phyloP scores from a whole-genome alignment of 2,329 filamentous ascomycete species.

The Teratosphaeria zuluensis region DNA sequence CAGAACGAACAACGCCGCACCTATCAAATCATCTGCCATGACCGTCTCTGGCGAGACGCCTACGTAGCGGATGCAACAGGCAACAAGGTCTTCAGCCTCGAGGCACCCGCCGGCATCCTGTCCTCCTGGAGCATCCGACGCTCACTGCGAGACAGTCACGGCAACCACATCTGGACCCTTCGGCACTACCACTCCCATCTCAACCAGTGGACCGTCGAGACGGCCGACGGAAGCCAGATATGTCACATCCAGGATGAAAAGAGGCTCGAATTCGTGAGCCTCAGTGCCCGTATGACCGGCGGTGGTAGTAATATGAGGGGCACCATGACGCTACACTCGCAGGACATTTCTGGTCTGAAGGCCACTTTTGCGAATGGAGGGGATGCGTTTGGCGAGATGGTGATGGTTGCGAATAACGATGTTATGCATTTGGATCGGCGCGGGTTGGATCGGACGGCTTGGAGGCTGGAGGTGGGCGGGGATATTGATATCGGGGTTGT shows the following conservation, averaged over 20 bases:
- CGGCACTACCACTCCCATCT: not conserved
- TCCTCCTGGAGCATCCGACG: not conserved
- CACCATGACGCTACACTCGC: not conserved
- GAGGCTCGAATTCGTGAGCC: not conserved
- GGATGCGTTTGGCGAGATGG: not conserved
- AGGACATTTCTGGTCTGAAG: not conserved
- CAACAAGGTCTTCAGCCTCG: not conserved
- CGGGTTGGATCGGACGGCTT: not conserved
- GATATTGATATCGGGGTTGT: not conserved
- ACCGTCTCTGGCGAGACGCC: not conserved
- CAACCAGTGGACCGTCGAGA: not conserved
- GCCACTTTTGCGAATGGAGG: not conserved
- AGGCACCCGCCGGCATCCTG: not conserved
- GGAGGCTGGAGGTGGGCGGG: not conserved
- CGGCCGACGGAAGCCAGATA: not conserved
- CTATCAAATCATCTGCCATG: not conserved
- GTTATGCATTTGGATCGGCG: not conserved
- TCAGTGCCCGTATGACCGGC: not conserved
- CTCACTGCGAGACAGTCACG: not conserved
- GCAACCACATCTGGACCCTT: not conserved
- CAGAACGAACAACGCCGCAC: too few species aligned
- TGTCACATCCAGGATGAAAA: not conserved
- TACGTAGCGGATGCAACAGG: not conserved
- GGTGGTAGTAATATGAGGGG: not conserved
- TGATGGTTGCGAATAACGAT: not conserved